Evolutionary conservation across 2,329 filamentous ascomycete genomes (phyloP), one percentile per base, ranked within the genome.

Genomic region (Pseudocercospora fijiensis): DNA sequence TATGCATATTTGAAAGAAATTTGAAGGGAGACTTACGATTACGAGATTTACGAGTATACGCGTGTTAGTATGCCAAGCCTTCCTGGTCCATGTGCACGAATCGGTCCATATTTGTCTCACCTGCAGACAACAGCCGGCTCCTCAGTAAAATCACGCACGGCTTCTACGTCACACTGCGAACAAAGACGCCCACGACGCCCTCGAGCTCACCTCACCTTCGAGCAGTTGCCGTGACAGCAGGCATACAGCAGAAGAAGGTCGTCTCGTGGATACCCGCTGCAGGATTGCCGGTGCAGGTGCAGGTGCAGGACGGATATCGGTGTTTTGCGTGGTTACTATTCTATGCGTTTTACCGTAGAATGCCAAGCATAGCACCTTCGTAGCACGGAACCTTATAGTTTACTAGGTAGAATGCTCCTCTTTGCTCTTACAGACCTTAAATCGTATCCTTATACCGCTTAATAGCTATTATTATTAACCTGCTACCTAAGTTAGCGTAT

Each of bases 41-140:
- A 53, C 51, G 51, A 24, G n/a, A n/a, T n/a, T n/a, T n/a, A n/a
- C n/a, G n/a, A n/a, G n/a, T n/a, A n/a, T n/a, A n/a, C n/a, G n/a
- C n/a, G n/a, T n/a, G n/a, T n/a, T n/a, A n/a, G 51, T 53, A 53
- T 30, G 20, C 51, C 45, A 49, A 49, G 45, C 45, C 45, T 24
- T 49, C 45, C 45, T 49, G 18, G 45, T 26, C 45, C 45, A 49
- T 49, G 7, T 49, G 18, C 45, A 49, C 51, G 51, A 53, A 53
- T 18, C 51, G 51, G 26, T 53, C 24, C 51, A 30, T 27, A 18
- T 53, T 53, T 53, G 51, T 30, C 28, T 53, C 24, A 53, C 13
- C 16, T 30, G 51, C 28, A 24, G 24, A 30, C 51, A 53, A 53
- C 24, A 30, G 27, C 51, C 45, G 20, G 9, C 20, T 49, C 28